phyloP scores from a whole-genome alignment of 139 green algal genomes.

The Marvania coccoides region DNA sequence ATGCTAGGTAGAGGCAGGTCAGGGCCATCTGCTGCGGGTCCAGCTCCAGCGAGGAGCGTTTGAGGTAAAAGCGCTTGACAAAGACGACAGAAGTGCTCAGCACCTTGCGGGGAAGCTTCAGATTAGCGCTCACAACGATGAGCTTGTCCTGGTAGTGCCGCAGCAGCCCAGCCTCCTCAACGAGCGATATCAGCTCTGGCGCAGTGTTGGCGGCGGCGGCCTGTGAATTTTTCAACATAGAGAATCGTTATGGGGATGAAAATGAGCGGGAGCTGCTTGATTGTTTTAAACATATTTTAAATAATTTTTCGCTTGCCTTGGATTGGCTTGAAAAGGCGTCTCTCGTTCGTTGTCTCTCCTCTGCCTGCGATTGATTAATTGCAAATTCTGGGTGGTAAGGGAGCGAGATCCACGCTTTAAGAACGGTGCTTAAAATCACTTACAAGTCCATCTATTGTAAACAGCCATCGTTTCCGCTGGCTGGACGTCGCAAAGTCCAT shows the following conservation, averaged over 20 bases:
- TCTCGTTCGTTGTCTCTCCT: not conserved
- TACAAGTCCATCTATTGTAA: constrained; percentile 31
- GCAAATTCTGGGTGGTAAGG: not conserved
- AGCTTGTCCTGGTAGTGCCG: not conserved
- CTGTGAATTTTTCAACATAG: no score
- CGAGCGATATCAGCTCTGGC: not conserved
- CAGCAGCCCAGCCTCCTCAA: not conserved
- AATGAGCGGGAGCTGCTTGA: no score
- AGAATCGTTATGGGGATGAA: no score
- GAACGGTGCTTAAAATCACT: not conserved
- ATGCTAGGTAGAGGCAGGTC: constrained; percentile 73
- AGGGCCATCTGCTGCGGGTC: constrained; percentile 63
- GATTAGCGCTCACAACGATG: not conserved
- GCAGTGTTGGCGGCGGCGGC: no score
- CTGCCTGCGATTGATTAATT: not conserved
- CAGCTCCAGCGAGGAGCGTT: constrained; percentile 43
- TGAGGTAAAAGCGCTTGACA: constrained; percentile 73
- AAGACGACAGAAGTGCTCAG: constrained; percentile 52
- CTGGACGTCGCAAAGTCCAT: constrained; percentile 40
- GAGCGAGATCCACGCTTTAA: not conserved
- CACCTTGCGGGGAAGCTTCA: constrained; percentile 37
- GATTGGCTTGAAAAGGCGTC: not conserved
- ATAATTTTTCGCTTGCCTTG: no score
- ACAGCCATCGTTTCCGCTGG: constrained; percentile 30
- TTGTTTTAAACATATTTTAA: no score